A percentile compares a stretch with the other conserved stretches of the same genome.
phyloP scores from a whole-genome alignment of 2,329 filamentous ascomycete species.

The Phialemoniopsis sp. region DNA sequence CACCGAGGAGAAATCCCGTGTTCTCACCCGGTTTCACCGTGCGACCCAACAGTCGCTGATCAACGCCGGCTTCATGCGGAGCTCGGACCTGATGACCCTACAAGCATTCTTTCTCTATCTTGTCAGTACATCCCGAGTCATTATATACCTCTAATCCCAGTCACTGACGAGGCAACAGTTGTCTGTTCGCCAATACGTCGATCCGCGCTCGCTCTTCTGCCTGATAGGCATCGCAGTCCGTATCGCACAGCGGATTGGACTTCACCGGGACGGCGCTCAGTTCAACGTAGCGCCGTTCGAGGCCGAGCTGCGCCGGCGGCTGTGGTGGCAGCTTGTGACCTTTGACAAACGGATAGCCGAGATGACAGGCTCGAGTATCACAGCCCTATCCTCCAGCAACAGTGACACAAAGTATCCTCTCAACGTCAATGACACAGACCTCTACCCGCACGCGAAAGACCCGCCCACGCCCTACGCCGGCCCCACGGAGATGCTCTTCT shows the following conservation, averaged over 20 bases:
- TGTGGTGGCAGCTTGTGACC: slow-evolving; percentile 70
- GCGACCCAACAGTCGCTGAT: slow-evolving; percentile 62
- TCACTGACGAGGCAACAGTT: slow-evolving; percentile 31
- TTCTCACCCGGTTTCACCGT: slow-evolving; percentile 49
- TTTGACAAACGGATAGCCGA: slow-evolving; percentile 68
- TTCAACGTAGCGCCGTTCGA: slow-evolving; percentile 53
- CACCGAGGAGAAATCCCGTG: slow-evolving; percentile 43
- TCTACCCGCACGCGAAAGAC: slow-evolving; percentile 53
- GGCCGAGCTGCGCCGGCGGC: slow-evolving; percentile 63
- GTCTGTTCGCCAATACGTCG: slow-evolving; percentile 52
- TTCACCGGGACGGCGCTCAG: slow-evolving; percentile 59
- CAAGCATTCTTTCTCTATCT: slow-evolving; percentile 67
- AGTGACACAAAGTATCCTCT: slow-evolving; percentile 53
- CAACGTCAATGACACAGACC: slow-evolving; percentile 59
- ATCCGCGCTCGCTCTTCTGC: slow-evolving; percentile 57
- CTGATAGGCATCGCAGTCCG: slow-evolving; percentile 63
- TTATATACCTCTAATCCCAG: slow-evolving; percentile 1
- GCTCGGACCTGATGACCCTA: slow-evolving; percentile 59
- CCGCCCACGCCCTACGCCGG: slow-evolving; percentile 41
- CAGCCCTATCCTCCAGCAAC: slow-evolving; percentile 44
- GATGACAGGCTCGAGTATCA: slow-evolving; percentile 56
- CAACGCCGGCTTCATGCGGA: slow-evolving; percentile 63
- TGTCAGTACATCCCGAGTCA: slow-evolving; percentile 37
- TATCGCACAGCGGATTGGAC: slow-evolving; percentile 63
- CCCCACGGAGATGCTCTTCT: slow-evolving; percentile 58